Percentiles rank a stretch among this genome's conserved stretches.
These are phyloP conservation scores for Leishmania mexicana DNA, from an alignment of 208 protist species.

Conservation along the genomic window DNA sequence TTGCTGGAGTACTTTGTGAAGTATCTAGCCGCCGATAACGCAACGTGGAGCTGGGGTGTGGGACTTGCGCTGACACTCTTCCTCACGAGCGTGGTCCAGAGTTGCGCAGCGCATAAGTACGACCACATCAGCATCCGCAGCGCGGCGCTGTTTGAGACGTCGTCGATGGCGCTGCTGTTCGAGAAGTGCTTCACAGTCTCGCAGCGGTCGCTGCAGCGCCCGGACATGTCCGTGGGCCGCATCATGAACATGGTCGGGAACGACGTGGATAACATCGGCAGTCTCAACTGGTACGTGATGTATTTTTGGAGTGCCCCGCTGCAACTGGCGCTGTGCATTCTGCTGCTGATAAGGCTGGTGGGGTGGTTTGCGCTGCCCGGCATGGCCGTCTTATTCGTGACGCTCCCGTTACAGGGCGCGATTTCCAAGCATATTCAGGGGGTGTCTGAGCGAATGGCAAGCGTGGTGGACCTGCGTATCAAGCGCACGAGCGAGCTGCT, in stretches of 20 bases:
- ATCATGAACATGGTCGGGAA: conserved; percentile 82
- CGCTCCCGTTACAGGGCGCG: conserved; percentile 63
- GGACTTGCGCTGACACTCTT: conserved; percentile 40
- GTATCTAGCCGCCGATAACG: conserved; percentile 32
- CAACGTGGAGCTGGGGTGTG: conserved; percentile 26
- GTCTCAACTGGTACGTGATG: conserved; percentile 70
- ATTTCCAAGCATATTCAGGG: conserved; percentile 42
- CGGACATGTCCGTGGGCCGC: conserved; percentile 68
- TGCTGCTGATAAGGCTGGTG: conserved; percentile 48
- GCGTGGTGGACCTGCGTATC: conserved; percentile 80
- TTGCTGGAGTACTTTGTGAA: conserved; percentile 50
- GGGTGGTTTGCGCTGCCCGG: conserved; percentile 67
- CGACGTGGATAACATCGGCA: conserved; percentile 43
- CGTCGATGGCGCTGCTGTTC: conserved; percentile 71
- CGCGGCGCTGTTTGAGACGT: conserved; percentile 54
- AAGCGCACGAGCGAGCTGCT: conserved; percentile 89
- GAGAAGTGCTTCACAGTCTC: conserved; percentile 70
- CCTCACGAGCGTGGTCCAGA: conserved; percentile 35
- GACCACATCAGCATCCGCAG: conserved; percentile 58
- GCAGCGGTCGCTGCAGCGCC: conserved; percentile 38
- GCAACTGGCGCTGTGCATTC: conserved; percentile 60
- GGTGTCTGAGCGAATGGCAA: conserved; percentile 36
- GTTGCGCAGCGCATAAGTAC: conserved; percentile 55
- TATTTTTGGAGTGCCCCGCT: conserved; percentile 73
- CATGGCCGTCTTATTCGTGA: conserved; percentile 55